Base-by-base conservation (phyloP, 2,329 filamentous ascomycete species). In the Hypoxylon sp. region DNA sequence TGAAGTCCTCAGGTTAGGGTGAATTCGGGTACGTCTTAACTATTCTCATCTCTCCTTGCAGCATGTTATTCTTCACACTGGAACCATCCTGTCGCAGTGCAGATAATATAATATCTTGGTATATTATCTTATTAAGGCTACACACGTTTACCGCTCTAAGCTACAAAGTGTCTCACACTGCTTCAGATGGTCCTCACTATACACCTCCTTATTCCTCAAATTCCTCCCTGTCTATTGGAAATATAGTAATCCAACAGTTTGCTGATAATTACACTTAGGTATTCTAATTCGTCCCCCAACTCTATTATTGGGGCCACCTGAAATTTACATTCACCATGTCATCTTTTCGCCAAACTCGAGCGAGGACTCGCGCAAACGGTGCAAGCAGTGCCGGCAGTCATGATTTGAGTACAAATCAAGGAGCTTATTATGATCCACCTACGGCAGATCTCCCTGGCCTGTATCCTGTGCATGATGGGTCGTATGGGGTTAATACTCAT, bases 401-500 rank as follows among this genome's bases (percentile, higher is more conserved):
- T 21, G 5, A 34, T 43, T 7, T 38, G 6, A 41, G 3, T 17
- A 13, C 48, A 32, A 49, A 30, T 45, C 48, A 52, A 59, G 36
- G 32, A 9, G 17, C 62, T 19, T 59, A 51, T 38, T 25, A 34
- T 51, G 67, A 72, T 14, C 65, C 68, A 3, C 60, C 69, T 21
- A 25, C 62, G 2, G 58, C 70, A 50, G 70, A 72, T 46, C 65
- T 77, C 5, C 75, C 75, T 9, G 64, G 69, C 21, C 65, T 76
- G 28, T 76, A 68, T 53, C 76, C 75, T 2, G 68, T 69, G 30
- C 73, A 76, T 58, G 73, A 77, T 53, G 75, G 75, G 21, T 76
- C 75, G 19, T 78, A 77, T 53, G 76, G 76, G 19, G 65, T 75
- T 46, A 78, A 78, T 49, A 76, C 74, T 21, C 70, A 72, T 28